Conservation (phyloP, 495 filamentous ascomycete genomes). For the Lentithecium fluviatile region DNA sequence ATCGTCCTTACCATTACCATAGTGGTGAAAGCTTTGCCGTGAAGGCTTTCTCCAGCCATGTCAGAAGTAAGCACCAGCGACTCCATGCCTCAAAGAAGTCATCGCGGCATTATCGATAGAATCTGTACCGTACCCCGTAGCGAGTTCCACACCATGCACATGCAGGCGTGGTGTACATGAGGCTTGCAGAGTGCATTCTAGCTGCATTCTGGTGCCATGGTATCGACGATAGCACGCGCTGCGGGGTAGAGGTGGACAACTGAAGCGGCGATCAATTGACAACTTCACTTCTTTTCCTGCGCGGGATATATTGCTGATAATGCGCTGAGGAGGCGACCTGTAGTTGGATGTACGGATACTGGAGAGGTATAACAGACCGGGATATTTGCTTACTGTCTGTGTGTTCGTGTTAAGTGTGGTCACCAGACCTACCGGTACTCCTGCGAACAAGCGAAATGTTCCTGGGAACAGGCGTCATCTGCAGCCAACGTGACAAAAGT, state of each 20-base stretch:
- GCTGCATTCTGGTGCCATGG: background rate
- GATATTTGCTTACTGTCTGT: background rate
- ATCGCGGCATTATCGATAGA: too few species aligned
- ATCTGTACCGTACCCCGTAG: too few species aligned
- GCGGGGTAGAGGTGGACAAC: background rate
- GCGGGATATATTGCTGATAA: background rate
- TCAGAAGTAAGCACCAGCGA: too few species aligned
- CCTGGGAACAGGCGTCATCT: too few species aligned
- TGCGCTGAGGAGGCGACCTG: background rate
- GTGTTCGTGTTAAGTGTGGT: slow-evolving; percentile 4
- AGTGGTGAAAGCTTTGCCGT: too few species aligned
- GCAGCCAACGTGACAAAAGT: too few species aligned
- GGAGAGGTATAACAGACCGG: background rate
- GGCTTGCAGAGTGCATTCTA: background rate
- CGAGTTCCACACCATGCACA: slow-evolving; percentile 11
- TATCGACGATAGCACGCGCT: background rate
- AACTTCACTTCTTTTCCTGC: background rate
- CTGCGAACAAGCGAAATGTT: too few species aligned
- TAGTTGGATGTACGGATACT: background rate
- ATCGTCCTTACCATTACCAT: too few species aligned
- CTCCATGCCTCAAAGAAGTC: too few species aligned
- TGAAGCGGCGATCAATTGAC: background rate
- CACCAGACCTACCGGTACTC: slow-evolving; percentile 2
- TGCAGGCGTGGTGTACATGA: slow-evolving; percentile 8
- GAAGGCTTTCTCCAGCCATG: too few species aligned